Percentiles rank a stretch among this genome's conserved stretches.
These are phyloP conservation scores for Salix dunnii DNA, from an alignment of 345 rosid genomes.

Conservation along the genomic window DNA sequence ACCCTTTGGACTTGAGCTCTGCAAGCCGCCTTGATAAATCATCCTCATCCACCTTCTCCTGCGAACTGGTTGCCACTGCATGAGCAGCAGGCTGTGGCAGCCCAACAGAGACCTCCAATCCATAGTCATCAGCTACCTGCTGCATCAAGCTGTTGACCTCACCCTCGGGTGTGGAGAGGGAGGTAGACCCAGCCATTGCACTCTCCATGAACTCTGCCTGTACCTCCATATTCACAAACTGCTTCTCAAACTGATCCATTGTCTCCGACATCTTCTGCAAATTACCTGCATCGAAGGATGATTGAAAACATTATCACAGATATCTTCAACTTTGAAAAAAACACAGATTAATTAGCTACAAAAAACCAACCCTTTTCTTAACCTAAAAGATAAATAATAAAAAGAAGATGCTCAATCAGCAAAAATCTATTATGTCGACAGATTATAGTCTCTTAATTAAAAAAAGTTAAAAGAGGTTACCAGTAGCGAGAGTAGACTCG, in stretches of 20 bases:
- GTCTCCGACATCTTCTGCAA: slow-evolving; percentile 99
- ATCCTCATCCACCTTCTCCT: slow-evolving; percentile 96
- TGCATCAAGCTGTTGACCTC: slow-evolving; percentile 99
- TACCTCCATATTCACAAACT: slow-evolving; percentile 98
- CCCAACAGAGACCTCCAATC: slow-evolving; percentile 94
- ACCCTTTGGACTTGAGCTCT: slow-evolving; percentile 90
- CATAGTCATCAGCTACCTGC: slow-evolving; percentile 98
- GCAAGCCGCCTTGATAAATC: slow-evolving; percentile 96
- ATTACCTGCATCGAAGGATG: slow-evolving; percentile 52
- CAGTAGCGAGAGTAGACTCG: slow-evolving; percentile 78
- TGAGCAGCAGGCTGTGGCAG: slow-evolving; percentile 95
- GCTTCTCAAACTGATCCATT: slow-evolving; percentile 97
- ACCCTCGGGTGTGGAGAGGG: slow-evolving; percentile 95
- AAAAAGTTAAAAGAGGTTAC: slow-evolving; percentile 28
- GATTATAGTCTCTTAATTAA: neutral
- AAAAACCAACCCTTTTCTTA: no score
- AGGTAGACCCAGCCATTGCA: slow-evolving; percentile 96
- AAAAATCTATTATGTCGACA: neutral
- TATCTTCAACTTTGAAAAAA: no score
- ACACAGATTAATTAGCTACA: no score
- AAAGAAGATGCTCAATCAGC: neutral
- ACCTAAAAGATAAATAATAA: no score
- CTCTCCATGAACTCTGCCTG: slow-evolving; percentile 99
- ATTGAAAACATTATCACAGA: slow-evolving; percentile 6
- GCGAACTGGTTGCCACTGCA: slow-evolving; percentile 65